Evolutionary conservation across 768 basidiomycete genomes (phyloP), one percentile per base, ranked within the genome.

Genomic region (Gyrodon lividus): DNA sequence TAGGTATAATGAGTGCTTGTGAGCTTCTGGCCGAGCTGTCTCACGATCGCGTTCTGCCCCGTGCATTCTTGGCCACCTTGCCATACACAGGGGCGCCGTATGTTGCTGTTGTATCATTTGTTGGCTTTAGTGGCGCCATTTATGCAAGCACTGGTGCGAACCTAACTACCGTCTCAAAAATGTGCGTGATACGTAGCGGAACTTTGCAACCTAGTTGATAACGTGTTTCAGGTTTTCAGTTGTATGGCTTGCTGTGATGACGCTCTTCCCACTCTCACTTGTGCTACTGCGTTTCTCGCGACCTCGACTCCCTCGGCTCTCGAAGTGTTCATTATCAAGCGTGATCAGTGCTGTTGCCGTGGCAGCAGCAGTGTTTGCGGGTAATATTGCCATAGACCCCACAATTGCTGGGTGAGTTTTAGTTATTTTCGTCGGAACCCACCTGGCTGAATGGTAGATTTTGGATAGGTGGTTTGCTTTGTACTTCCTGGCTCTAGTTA

Each of bases 201-300:
- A 7, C 17, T 46, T 48, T 39, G 34, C 9, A 19, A 37, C 30
- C 24, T 8, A 39, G 16, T 26, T 57, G 50, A 58, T n/a, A 6
- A 56, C 47, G 14, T 20, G 12, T 7, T 37, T 1, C 45, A 82
- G 81, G 77, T 87, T 87, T 70, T 80, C 83, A 4, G 73, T 87
- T 5, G 79, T 78, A 13, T 88, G 85, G 83, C 72, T 87, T 19
- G 71, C 77, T 2, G 78, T 84, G 28, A 86, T 87, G 82, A 61
- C 73, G 1, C 64, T 87, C 19, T 89, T 86, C 58, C 84, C 86
- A 0, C 37, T 84, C 14, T 79, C 84, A 3, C 69, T 82, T 3
- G 61, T 87, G 5, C 54, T 87, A 5, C 69, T 89, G 23, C 82
- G 80, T 52, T 86, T 84, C 68, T 85, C 84, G 52, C 78, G 86